phyloP scores from a whole-genome alignment of 768 basidiomycete species.

The Auriculariales sp. region DNA sequence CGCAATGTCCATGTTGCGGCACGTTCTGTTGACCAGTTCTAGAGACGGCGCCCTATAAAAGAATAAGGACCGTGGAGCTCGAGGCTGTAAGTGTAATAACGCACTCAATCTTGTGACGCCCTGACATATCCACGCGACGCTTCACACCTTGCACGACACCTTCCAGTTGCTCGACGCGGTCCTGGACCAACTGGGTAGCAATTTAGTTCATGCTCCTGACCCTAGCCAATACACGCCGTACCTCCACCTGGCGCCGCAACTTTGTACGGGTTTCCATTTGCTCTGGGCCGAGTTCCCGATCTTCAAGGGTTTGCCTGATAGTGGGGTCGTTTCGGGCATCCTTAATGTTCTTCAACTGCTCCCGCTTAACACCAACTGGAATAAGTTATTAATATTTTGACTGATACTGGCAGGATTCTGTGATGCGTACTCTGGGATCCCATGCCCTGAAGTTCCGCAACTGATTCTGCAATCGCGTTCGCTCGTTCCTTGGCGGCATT shows the following conservation, averaged over 20 bases:
- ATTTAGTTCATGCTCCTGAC: not conserved
- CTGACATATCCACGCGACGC: constrained; percentile 48
- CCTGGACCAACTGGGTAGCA: constrained; percentile 40
- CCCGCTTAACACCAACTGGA: constrained; percentile 63
- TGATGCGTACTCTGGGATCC: constrained; percentile 46
- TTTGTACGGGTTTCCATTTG: constrained; percentile 71
- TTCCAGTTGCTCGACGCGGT: constrained; percentile 69
- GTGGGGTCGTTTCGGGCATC: constrained; percentile 66
- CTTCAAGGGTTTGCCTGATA: constrained; percentile 59
- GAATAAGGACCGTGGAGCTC: not conserved
- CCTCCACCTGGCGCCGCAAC: constrained; percentile 57
- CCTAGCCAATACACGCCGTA: constrained; percentile 19
- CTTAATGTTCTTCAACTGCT: constrained; percentile 70
- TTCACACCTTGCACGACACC: constrained; percentile 54
- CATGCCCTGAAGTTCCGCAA: constrained; percentile 47
- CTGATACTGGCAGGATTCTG: not conserved
- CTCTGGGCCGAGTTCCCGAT: constrained; percentile 76
- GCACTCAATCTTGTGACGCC: constrained; percentile 49
- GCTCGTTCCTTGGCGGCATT: constrained; percentile 29
- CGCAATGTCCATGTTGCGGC: constrained; percentile 69
- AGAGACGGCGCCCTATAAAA: constrained; percentile 58
- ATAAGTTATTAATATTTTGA: not conserved
- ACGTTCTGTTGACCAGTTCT: constrained; percentile 72
- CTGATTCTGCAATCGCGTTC: constrained; percentile 22
- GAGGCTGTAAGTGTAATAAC: constrained; percentile 11